Conservation (phyloP, 331 rosid species). For the Pyrus hybrid region DNA sequence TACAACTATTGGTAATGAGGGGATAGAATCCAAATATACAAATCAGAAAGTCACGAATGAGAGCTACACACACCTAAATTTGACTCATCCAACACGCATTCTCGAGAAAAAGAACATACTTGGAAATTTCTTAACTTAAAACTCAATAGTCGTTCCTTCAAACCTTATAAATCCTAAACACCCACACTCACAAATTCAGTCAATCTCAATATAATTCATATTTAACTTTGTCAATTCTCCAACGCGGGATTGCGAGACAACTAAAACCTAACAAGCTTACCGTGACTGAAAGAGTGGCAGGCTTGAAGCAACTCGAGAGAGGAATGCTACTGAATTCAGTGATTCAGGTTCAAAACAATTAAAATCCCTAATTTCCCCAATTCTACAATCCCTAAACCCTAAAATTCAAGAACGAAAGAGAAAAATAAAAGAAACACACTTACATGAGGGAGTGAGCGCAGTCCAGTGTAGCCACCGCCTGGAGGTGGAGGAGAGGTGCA, state of each 20-base stretch:
- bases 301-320: background rate
- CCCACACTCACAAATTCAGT: background rate
- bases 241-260: background rate
- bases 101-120: background rate
- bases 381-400: background rate
- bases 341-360: background rate
- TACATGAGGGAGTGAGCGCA: background rate
- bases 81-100: background rate
- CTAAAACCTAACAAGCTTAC: no score
- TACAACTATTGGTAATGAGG: background rate
- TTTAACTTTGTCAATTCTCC: background rate
- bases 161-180: background rate
- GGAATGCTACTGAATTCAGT: background rate
- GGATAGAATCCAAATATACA: background rate
- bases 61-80: background rate
- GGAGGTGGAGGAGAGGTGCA: background rate
- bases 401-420: background rate
- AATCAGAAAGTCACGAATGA: background rate
- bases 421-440: background rate
- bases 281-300: no score
- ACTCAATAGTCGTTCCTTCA: no score
- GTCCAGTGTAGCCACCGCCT: background rate
- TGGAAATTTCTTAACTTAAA: background rate
- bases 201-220: background rate
- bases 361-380: background rate